phyloP scores from a whole-genome alignment of 202 grass and related monocot species.

The Carex sylvatica region DNA sequence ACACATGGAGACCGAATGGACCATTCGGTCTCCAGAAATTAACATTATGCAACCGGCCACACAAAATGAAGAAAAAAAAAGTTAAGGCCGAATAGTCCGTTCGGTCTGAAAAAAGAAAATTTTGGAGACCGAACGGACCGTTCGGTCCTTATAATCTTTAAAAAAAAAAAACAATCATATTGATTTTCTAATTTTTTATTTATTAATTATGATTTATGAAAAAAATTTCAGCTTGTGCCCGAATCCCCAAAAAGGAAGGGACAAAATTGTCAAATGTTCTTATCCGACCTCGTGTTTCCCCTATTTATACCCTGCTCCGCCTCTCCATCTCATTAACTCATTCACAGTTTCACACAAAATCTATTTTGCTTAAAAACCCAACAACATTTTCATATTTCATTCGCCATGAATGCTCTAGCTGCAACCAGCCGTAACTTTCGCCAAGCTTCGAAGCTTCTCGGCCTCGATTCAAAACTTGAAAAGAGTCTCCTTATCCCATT shows the following conservation, averaged over 20 bases:
- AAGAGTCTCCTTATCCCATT: conserved; percentile 93
- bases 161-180: too few relatives aligned
- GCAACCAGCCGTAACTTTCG: conserved; percentile 94
- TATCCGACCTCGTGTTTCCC: conserved; percentile 1
- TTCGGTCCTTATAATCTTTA: too few relatives aligned
- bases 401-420: conserved; percentile 86
- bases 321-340: neutral
- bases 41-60: too few relatives aligned
- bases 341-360: neutral
- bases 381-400: neutral
- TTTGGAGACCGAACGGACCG: too few relatives aligned
- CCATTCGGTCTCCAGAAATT: too few relatives aligned
- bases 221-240: too few relatives aligned
- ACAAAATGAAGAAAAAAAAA: too few relatives aligned
- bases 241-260: neutral
- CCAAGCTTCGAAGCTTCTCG: conserved; percentile 62
- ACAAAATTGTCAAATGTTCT: neutral
- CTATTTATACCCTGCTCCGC: neutral
- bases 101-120: too few relatives aligned
- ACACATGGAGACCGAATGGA: too few relatives aligned
- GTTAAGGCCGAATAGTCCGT: too few relatives aligned
- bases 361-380: conserved; percentile 20
- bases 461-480: conserved; percentile 96
- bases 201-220: too few relatives aligned
- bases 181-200: too few relatives aligned